Percentiles rank a stretch among this genome's conserved stretches.
Evolutionary conservation across 2,329 filamentous ascomycete species (phyloP).

Genomic region (Paraphaeosphaeria minitans): DNA sequence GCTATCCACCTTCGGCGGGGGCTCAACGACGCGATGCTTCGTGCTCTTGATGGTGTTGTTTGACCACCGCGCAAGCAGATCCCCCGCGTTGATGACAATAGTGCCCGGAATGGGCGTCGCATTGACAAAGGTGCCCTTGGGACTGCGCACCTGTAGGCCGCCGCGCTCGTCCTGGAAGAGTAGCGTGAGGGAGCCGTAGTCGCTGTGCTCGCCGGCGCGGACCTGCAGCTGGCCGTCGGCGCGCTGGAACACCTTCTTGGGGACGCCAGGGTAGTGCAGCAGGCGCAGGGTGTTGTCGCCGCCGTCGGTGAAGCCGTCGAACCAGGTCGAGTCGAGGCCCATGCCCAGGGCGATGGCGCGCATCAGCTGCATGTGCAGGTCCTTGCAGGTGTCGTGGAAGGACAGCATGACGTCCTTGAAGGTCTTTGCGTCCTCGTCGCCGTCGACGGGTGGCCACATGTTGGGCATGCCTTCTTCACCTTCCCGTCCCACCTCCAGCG

Average conservation of each 20-base stretch:
- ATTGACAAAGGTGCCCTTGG: constrained; percentile 78
- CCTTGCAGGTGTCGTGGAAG: constrained; percentile 78
- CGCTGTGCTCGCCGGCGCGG: constrained; percentile 77
- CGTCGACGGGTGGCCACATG: constrained; percentile 68
- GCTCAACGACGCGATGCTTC: constrained; percentile 87
- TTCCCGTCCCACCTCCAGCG: constrained; percentile 65
- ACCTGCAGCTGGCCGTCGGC: constrained; percentile 75
- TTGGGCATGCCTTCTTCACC: constrained; percentile 70
- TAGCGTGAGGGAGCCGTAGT: constrained; percentile 57
- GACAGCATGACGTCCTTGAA: constrained; percentile 75
- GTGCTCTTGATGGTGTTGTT: constrained; percentile 93
- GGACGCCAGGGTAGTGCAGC: constrained; percentile 76
- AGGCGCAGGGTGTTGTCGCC: constrained; percentile 64
- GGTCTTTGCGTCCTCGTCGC: constrained; percentile 58
- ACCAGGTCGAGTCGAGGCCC: constrained; percentile 72
- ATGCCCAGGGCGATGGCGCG: constrained; percentile 82
- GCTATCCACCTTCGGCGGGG: constrained; percentile 58
- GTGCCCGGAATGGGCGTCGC: constrained; percentile 81
- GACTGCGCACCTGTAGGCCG: constrained; percentile 68
- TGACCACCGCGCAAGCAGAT: constrained; percentile 84
- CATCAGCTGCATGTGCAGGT: constrained; percentile 79
- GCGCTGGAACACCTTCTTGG: constrained; percentile 66
- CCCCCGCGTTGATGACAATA: constrained; percentile 87
- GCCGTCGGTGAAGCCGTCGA: constrained; percentile 72
- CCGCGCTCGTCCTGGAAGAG: constrained; percentile 60